phyloP scores from a whole-genome alignment of 108 stramenopile genomes.

The Nitzschia sp. region DNA sequence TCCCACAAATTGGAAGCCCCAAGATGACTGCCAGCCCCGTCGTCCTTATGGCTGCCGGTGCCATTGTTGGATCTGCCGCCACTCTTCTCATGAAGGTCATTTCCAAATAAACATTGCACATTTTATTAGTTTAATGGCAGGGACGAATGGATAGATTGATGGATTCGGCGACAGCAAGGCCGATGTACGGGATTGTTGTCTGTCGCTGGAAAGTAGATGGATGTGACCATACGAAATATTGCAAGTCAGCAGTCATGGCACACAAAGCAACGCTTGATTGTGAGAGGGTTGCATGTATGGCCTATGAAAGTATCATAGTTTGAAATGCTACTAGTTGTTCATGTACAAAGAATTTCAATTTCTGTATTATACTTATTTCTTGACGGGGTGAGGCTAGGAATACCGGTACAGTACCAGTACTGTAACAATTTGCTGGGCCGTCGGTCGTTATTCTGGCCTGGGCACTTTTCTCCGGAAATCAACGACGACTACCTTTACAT shows the following conservation, averaged over 20 bases:
- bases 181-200: not conserved
- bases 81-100: conserved; percentile 47
- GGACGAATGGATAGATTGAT: not conserved
- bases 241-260: not conserved
- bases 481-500: too few species aligned
- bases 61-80: conserved; percentile 48
- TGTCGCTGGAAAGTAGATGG: not conserved
- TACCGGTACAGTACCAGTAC: too few species aligned
- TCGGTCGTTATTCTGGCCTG: too few species aligned
- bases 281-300: conserved; percentile 14
- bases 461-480: too few species aligned
- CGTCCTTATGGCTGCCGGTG: conserved; percentile 49
- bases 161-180: not conserved
- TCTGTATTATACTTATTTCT: too few species aligned
- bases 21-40: conserved; percentile 36
- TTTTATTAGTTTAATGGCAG: not conserved
- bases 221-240: not conserved
- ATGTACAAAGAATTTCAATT: not conserved
- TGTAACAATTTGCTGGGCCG: too few species aligned
- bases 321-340: not conserved
- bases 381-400: too few species aligned
- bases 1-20: conserved; percentile 44
- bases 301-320: not conserved
- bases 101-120: conserved; percentile 35
- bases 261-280: conserved; percentile 8